These are phyloP conservation scores for Apodospora peruviana DNA, from an alignment of 495 filamentous ascomycete species.

Conservation along the genomic window DNA sequence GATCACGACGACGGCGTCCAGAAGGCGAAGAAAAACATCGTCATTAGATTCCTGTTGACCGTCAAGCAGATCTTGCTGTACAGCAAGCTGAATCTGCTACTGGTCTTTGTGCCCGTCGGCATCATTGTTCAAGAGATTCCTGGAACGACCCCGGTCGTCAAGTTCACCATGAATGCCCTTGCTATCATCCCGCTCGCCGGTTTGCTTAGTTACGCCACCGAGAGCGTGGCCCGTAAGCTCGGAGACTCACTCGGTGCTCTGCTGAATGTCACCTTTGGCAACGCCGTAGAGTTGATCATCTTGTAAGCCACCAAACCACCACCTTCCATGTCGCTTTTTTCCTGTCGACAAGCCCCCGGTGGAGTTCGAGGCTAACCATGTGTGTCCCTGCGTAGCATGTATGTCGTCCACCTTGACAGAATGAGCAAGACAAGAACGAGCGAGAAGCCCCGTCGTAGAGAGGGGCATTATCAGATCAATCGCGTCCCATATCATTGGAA, in stretches of 20 bases:
- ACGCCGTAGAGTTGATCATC: slow-evolving; percentile 62
- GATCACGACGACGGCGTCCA: slow-evolving; percentile 16
- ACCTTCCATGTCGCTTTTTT: no score
- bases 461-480: slow-evolving; percentile 20
- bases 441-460: slow-evolving; percentile 25
- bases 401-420: slow-evolving; percentile 17
- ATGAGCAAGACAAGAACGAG: slow-evolving; percentile 27
- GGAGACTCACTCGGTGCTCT: slow-evolving; percentile 78
- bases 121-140: slow-evolving; percentile 56
- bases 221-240: slow-evolving; percentile 70
- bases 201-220: slow-evolving; percentile 72
- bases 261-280: slow-evolving; percentile 84
- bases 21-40: slow-evolving; percentile 35
- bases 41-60: slow-evolving; percentile 43
- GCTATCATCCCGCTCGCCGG: slow-evolving; percentile 82
- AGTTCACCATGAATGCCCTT: slow-evolving; percentile 79
- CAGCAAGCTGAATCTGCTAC: slow-evolving; percentile 73
- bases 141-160: slow-evolving; percentile 21
- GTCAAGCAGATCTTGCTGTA: slow-evolving; percentile 51
- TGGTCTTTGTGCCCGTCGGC: slow-evolving; percentile 76
- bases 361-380: no score
- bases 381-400: no score
- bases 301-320: slow-evolving; percentile 50
- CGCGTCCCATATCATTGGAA: slow-evolving; percentile 14
- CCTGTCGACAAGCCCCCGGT: no score